Evolutionary conservation across 2,329 filamentous ascomycete genomes (phyloP).

Genomic region (Fusarium sp.): DNA sequence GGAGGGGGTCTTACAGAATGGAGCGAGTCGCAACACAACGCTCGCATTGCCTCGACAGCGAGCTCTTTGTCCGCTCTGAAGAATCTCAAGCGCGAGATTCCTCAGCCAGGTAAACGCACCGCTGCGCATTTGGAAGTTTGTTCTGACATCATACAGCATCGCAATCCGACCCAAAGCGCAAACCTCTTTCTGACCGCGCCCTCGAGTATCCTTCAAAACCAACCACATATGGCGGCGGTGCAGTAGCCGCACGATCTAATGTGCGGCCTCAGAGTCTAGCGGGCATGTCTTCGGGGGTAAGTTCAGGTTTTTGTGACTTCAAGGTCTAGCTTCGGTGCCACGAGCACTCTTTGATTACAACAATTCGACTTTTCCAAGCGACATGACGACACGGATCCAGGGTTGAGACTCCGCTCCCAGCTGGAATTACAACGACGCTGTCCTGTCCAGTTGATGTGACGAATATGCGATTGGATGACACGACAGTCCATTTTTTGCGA

Average conservation of each 20-base stretch:
- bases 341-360: neutral
- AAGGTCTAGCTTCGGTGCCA: neutral
- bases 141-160: slow-evolving; percentile 53
- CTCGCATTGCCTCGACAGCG: slow-evolving; percentile 58
- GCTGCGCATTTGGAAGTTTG: neutral
- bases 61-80: slow-evolving; percentile 54
- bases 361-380: neutral
- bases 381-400: neutral
- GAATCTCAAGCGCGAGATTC: slow-evolving; percentile 63
- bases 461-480: neutral
- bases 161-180: slow-evolving; percentile 69
- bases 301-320: slow-evolving; percentile 10
- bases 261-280: slow-evolving; percentile 59
- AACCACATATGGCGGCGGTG: slow-evolving; percentile 52
- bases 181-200: slow-evolving; percentile 66
- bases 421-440: neutral
- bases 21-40: slow-evolving; percentile 70
- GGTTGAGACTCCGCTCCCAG: neutral
- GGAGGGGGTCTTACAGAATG: slow-evolving; percentile 63
- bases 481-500: neutral
- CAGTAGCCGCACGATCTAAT: slow-evolving; percentile 54
- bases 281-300: slow-evolving; percentile 47
- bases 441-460: neutral
- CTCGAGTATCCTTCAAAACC: slow-evolving; percentile 60
- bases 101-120: slow-evolving; percentile 55